Percentiles rank a stretch among this genome's conserved stretches.
Conservation (phyloP, 2,329 filamentous ascomycete genomes). For the Metarhizium humberi region DNA sequence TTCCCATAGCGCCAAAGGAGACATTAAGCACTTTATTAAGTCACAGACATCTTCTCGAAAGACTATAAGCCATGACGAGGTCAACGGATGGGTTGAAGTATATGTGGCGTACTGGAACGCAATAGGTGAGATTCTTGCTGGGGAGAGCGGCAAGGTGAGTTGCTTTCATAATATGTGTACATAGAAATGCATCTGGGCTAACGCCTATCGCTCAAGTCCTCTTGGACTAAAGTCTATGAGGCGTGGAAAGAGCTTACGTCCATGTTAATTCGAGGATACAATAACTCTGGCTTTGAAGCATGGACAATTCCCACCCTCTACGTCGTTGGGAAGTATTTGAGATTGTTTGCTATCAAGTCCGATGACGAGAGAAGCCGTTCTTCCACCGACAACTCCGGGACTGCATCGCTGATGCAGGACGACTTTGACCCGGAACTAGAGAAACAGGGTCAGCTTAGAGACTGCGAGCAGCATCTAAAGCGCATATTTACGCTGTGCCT, state of each 20-base stretch:
- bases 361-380: constrained; percentile 55
- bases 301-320: constrained; percentile 95
- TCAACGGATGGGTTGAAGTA: constrained; percentile 77
- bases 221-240: constrained; percentile 78
- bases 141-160: constrained; percentile 27
- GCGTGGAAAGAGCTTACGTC: constrained; percentile 81
- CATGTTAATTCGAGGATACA: constrained; percentile 71
- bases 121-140: constrained; percentile 60
- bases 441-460: constrained; percentile 78
- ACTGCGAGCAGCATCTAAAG: constrained; percentile 84
- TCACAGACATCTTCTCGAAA: constrained; percentile 46
- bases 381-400: constrained; percentile 25
- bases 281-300: constrained; percentile 63
- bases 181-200: constrained; percentile 9
- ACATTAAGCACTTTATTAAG: constrained; percentile 64
- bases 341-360: constrained; percentile 83
- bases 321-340: constrained; percentile 73
- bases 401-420: constrained; percentile 54
- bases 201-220: constrained; percentile 26
- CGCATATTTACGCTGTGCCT: constrained; percentile 86
- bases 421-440: constrained; percentile 70
- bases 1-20: constrained; percentile 51
- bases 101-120: constrained; percentile 80
- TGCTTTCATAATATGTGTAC: background rate
- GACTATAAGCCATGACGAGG: constrained; percentile 56